Percentiles rank a stretch among this genome's conserved stretches.
Conservation (phyloP, 2,329 filamentous ascomycete genomes). For the Cercospora canescens region DNA sequence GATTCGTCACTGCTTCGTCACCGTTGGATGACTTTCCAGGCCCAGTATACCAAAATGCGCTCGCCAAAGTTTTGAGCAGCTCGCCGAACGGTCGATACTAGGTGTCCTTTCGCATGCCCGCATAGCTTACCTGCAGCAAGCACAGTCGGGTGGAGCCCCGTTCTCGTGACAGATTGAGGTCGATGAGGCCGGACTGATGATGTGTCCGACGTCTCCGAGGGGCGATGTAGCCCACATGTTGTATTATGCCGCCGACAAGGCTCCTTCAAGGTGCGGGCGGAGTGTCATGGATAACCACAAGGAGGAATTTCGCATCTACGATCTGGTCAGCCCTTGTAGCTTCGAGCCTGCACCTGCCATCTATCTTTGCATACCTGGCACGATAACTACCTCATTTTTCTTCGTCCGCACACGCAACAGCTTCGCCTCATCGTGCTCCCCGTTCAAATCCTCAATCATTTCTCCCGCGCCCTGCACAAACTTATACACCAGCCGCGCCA, state of each 20-base stretch:
- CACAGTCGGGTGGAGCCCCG: too few species aligned
- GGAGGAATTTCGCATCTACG: slow-evolving; percentile 69
- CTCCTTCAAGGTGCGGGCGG: slow-evolving; percentile 58
- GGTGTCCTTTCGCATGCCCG: too few species aligned
- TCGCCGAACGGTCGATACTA: too few species aligned
- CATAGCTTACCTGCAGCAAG: too few species aligned
- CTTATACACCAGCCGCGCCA: slow-evolving; percentile 73
- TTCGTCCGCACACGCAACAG: slow-evolving; percentile 76
- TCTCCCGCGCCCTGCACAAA: slow-evolving; percentile 70
- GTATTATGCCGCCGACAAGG: not conserved
- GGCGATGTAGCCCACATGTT: not conserved
- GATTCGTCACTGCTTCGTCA: not conserved
- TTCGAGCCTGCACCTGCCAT: not conserved
- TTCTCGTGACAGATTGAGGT: too few species aligned
- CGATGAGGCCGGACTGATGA: not conserved
- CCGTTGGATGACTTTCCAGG: not conserved
- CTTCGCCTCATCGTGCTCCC: slow-evolving; percentile 77
- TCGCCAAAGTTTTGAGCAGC: too few species aligned
- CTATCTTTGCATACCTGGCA: slow-evolving; percentile 54
- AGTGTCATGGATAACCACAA: slow-evolving; percentile 81
- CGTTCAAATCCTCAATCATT: slow-evolving; percentile 71
- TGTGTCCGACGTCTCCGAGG: not conserved
- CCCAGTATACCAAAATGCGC: too few species aligned
- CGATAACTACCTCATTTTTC: slow-evolving; percentile 81
- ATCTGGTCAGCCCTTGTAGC: not conserved